Evolutionary conservation across 257 asterid species (phyloP).

Genomic region (Ophiorrhiza pumila): DNA sequence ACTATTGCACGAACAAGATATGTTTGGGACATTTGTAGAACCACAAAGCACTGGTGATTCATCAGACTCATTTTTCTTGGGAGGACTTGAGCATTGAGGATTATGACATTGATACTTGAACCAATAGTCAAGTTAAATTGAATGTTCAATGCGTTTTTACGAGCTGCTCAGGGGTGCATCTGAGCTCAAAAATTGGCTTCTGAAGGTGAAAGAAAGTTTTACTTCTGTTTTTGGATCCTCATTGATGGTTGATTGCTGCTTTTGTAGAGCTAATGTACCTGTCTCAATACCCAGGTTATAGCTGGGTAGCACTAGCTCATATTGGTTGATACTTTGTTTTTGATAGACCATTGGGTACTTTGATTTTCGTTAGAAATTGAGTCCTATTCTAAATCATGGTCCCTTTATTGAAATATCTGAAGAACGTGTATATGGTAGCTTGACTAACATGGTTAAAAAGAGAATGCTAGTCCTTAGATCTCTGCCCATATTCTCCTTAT

Average conservation of each 20-base stretch:
- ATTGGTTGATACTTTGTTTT: conserved; percentile 3
- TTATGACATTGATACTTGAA: not conserved
- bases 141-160: too few species aligned
- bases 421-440: not conserved
- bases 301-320: not conserved
- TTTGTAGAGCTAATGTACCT: not conserved
- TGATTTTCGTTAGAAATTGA: not conserved
- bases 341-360: not conserved
- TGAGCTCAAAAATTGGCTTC: not conserved
- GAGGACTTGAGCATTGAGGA: not conserved
- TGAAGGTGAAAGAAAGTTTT: not conserved
- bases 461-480: not conserved
- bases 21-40: not conserved
- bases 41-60: not conserved
- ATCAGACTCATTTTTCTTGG: not conserved
- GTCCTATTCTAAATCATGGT: not conserved
- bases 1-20: not conserved
- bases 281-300: not conserved
- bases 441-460: not conserved
- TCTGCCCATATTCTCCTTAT: not conserved
- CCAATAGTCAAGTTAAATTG: not conserved
- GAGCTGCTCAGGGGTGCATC: not conserved
- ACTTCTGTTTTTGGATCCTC: conserved; percentile 3
- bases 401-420: not conserved
- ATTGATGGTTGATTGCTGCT: not conserved